Conservation (phyloP, 2,329 filamentous ascomycete genomes). For the Incumbomyces lentus region DNA sequence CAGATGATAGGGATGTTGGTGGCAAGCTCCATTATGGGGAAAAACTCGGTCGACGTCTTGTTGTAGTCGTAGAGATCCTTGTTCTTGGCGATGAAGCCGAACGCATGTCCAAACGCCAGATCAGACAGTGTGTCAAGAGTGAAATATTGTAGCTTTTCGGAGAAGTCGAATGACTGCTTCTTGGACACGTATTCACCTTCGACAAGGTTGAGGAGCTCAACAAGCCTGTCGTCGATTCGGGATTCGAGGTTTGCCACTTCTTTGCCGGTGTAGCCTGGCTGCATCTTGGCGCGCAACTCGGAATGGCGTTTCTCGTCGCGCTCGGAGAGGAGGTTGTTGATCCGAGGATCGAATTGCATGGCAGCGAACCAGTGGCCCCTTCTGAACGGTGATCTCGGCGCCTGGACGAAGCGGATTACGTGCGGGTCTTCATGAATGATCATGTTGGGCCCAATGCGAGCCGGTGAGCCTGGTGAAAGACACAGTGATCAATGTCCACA, state of each 20-base stretch:
- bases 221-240: constrained; percentile 8
- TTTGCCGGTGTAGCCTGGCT: constrained; percentile 12
- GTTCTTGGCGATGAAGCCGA: constrained; percentile 13
- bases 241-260: constrained; percentile 10
- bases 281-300: constrained; percentile 9
- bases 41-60: constrained; percentile 6
- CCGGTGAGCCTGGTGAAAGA: constrained; percentile 15
- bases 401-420: constrained; percentile 4
- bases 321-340: constrained; percentile 9
- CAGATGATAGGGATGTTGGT: constrained; percentile 8
- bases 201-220: constrained; percentile 12
- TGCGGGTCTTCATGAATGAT: constrained; percentile 11
- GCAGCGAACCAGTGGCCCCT: constrained; percentile 8
- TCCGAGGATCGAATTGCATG: constrained; percentile 8
- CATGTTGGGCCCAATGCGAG: constrained; percentile 9
- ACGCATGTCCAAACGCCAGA: constrained; percentile 12
- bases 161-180: constrained; percentile 11
- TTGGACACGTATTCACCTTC: constrained; percentile 4
- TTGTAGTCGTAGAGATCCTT: constrained; percentile 14
- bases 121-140: constrained; percentile 15
- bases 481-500: background rate
- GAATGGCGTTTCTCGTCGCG: constrained; percentile 11
- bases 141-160: constrained; percentile 9
- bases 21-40: constrained; percentile 14
- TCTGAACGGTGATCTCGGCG: constrained; percentile 10